phyloP scores from a whole-genome alignment of 2,329 filamentous ascomycete species.

The Daldinia sp. region DNA sequence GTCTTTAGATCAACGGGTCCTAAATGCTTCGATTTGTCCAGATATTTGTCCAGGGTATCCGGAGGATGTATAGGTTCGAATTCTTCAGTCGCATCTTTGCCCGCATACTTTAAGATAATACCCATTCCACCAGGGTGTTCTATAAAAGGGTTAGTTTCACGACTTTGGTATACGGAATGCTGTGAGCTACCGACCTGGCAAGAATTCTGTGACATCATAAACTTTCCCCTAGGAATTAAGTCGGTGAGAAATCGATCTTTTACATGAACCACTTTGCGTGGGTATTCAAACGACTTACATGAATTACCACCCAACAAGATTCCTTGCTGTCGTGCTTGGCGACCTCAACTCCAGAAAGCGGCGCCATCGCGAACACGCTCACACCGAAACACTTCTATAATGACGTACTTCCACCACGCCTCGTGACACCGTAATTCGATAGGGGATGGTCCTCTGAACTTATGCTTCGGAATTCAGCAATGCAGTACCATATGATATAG shows the following conservation, averaged over 20 bases:
- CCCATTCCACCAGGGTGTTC: slow-evolving; percentile 91
- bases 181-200: slow-evolving; percentile 67
- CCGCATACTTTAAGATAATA: slow-evolving; percentile 96
- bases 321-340: slow-evolving; percentile 82
- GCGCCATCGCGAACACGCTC: slow-evolving; percentile 52
- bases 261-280: neutral
- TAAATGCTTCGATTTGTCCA: slow-evolving; percentile 86
- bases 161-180: neutral
- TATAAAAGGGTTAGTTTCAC: slow-evolving; percentile 50
- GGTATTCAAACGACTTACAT: slow-evolving; percentile 61
- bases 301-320: slow-evolving; percentile 92
- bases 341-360: slow-evolving; percentile 65
- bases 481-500: neutral
- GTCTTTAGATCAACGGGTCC: slow-evolving; percentile 91
- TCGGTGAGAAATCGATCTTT: slow-evolving; percentile 6
- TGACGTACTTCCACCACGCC: slow-evolving; percentile 16
- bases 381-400: slow-evolving; percentile 7
- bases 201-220: slow-evolving; percentile 90
- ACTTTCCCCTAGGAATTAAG: slow-evolving; percentile 71
- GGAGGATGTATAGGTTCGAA: slow-evolving; percentile 91
- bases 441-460: neutral
- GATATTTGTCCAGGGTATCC: slow-evolving; percentile 87
- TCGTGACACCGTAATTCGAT: slow-evolving; percentile 3
- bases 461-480: neutral
- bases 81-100: slow-evolving; percentile 92